Evolutionary conservation across 345 rosid species (phyloP), one percentile per base, ranked within the genome.

Genomic region (Dipteronia sinensis): DNA sequence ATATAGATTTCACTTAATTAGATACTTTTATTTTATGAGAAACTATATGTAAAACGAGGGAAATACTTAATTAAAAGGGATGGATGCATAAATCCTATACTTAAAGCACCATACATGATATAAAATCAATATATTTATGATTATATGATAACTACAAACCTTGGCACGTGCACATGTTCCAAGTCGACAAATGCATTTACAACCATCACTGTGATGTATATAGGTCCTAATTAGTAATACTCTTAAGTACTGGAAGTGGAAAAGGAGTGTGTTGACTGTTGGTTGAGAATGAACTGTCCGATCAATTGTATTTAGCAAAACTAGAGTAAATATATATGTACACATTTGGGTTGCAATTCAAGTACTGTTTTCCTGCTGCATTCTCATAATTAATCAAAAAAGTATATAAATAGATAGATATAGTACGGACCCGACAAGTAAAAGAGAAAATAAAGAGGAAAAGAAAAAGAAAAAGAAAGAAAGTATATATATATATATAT

Each of bases 391-490:
- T 4, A 34, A 22, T 59, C 58, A 16, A 4, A 53, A 53, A 34
- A 53, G n/a, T 53, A 53, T 53, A 53, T 8, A 49, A 49, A 6
- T 47, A 2, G 15, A 44, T 13, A 29, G 1, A 49, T 3, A 31
- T 65, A 1, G 59, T 63, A 63, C 19, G 69, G 55, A 47, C 64
- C 55, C 42, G 23, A 72, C 67, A 44, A 7, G 46, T 42, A 61
- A 67, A 20, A 51, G 16, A 51, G 38, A 16, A 40, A 82, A 59
- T 17, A 71, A 72, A 62, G 25, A 65, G 40, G 2, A 51, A 47
- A 61, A 49, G 25, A 31, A 66, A 67, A 65, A 51, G 19, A 55
- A 56, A 63, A 29, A 49, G 61, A 64, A 49, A 38, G 12, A 55
- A 56, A 63, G 44, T 3, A 15, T 2, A 65, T 3, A 15, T 2